phyloP scores from a whole-genome alignment of 1,139 yeast species.

The Sugiyamaella novakii region DNA sequence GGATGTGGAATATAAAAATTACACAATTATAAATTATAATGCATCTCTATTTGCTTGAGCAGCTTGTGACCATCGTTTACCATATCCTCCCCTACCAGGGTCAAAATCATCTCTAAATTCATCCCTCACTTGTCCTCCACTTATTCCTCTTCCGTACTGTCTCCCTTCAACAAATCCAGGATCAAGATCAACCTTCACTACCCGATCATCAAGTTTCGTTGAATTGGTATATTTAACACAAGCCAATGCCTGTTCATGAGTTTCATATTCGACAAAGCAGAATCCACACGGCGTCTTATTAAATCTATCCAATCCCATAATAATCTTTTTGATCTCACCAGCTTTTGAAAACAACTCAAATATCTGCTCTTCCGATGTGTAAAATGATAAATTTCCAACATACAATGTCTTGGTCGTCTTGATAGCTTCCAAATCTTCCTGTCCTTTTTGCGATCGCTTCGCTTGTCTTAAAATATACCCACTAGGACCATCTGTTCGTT shows the following conservation, averaged over 20 bases:
- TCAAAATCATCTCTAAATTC: conserved; percentile 59
- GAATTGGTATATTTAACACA: conserved; percentile 80
- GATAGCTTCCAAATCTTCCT: conserved; percentile 64
- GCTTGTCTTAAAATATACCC: conserved; percentile 76
- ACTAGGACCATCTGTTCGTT: conserved; percentile 78
- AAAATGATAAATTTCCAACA: conserved; percentile 83
- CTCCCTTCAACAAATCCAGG: conserved; percentile 95
- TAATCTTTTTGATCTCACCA: conserved; percentile 74
- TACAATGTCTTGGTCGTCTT: conserved; percentile 73
- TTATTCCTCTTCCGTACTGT: conserved; percentile 88
- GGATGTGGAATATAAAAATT: not conserved
- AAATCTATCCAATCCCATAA: conserved; percentile 92
- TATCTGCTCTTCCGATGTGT: conserved; percentile 91
- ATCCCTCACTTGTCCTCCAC: conserved; percentile 82
- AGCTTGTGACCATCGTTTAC: conserved; percentile 36
- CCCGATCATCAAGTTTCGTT: conserved; percentile 79
- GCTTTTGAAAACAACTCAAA: conserved; percentile 75
- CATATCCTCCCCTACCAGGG: conserved; percentile 60
- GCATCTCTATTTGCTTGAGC: conserved; percentile 16
- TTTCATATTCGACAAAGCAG: conserved; percentile 79
- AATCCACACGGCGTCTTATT: conserved; percentile 94
- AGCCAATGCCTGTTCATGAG: conserved; percentile 69
- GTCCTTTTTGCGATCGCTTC: conserved; percentile 47
- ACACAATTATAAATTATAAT: not conserved
- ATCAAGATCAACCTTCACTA: conserved; percentile 81